Base-by-base conservation (phyloP, 2,329 filamentous ascomycete species). In the Colletotrichum lini region DNA sequence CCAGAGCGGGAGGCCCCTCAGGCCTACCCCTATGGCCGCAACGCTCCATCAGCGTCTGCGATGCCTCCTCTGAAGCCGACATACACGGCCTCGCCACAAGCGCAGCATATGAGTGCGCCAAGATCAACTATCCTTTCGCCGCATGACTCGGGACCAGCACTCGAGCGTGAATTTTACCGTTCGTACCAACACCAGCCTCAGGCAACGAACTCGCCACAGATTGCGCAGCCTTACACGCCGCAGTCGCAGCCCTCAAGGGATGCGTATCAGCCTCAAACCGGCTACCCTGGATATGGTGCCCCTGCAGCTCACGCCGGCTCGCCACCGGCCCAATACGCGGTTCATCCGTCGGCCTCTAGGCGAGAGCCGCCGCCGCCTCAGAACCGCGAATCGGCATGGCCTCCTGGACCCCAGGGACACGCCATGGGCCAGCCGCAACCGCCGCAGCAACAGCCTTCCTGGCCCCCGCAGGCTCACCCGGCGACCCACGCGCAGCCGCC, bases 31-130 rank as follows among this genome's bases (percentile, higher is more conserved):
- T 90, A 88, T 69, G 77, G 80, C 35, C 84, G 84, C 73, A 78
- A 81, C 77, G 74, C 82, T 9, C 75, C 78, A 12, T 76, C 82
- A 4, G 79, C 79, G 47, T 84, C 87, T 3, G 84, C 80, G 9
- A 89, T 90, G 80, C 87, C 88, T 21, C 81, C 87, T 5, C 80
- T 90, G 63, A 90, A 90, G 78, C 87, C 88, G 5, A 82, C 84
- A 4, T 85, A 84, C 60, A 81, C 82, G 8, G 83, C 85, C 53
- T 89, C 88, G 5, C 87, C 88, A 9, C 85, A 87, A 70, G 74
- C 85, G 9, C 84, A 85, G 70, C 84, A 86, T 62, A 79, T 87
- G 75, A 82, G 79, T 30, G 79, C 81, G 5, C 82, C 86, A n/a
- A 82, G 87, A 38, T 77, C 81, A 10, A 80, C 83, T 12, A 84